Evolutionary conservation across 352 stramenopile species (phyloP).

Genomic region (Phytophthora sp.): DNA sequence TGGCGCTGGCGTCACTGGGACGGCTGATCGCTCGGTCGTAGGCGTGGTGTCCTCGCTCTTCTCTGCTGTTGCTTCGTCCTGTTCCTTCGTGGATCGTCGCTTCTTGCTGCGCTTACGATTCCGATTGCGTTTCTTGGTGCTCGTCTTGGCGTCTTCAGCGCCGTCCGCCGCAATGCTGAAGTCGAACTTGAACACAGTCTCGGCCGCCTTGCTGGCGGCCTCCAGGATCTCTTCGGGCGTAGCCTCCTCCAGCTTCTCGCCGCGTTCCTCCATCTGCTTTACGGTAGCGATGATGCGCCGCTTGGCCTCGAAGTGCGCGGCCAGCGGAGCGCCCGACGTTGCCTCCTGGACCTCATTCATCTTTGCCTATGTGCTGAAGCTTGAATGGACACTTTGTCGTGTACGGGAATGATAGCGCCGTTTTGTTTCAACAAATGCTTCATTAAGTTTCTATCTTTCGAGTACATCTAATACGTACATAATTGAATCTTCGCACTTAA

Average conservation of each 20-base stretch:
- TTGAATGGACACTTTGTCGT: neutral
- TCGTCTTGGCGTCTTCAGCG: neutral
- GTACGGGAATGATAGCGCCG: neutral
- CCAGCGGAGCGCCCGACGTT: conserved; percentile 34
- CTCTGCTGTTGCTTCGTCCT: neutral
- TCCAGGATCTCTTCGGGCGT: conserved; percentile 42
- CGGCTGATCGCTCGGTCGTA: conserved; percentile 10
- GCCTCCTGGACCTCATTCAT: conserved; percentile 37
- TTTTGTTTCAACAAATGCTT: neutral
- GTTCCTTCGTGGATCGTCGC: conserved; percentile 21
- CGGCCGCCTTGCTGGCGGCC: conserved; percentile 25
- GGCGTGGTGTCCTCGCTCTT: conserved; percentile 8
- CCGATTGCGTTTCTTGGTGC: conserved; percentile 34
- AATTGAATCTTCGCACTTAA: conserved; percentile 28
- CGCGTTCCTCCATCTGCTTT: conserved; percentile 34
- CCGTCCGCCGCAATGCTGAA: conserved; percentile 36
- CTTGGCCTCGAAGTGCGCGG: conserved; percentile 60
- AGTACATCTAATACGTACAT: conserved; percentile 15
- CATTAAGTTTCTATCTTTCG: neutral
- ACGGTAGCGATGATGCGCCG: conserved; percentile 42
- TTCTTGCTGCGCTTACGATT: conserved; percentile 46
- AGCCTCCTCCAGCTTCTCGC: conserved; percentile 42
- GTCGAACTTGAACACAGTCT: conserved; percentile 61
- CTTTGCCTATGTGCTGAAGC: neutral
- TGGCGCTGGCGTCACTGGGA: conserved; percentile 19